A percentile compares a stretch with the other conserved stretches of the same genome.
phyloP scores from a whole-genome alignment of 2,329 filamentous ascomycete genomes.

The Penicillium frequentans region DNA sequence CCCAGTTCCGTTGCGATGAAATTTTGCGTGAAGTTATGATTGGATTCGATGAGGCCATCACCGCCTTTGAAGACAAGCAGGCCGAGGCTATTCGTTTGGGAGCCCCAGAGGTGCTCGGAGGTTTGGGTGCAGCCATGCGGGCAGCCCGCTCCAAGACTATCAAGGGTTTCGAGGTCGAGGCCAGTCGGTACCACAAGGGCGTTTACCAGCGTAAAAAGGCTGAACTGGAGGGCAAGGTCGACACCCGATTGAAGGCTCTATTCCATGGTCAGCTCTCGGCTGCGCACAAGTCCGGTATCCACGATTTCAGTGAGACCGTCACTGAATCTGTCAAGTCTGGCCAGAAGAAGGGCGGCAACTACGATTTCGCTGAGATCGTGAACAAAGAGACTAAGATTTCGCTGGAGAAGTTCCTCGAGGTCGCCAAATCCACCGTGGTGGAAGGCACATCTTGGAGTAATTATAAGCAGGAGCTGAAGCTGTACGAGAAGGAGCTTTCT shows the following conservation, averaged over 20 bases:
- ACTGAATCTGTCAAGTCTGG: slow-evolving; percentile 83
- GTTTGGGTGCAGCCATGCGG: slow-evolving; percentile 73
- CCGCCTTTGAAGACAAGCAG: slow-evolving; percentile 83
- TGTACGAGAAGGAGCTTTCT: slow-evolving; percentile 89
- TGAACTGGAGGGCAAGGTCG: slow-evolving; percentile 84
- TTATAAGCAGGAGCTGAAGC: slow-evolving; percentile 73
- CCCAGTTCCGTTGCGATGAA: slow-evolving; percentile 97
- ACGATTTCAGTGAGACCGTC: slow-evolving; percentile 83
- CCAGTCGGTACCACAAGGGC: slow-evolving; percentile 93
- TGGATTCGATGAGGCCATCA: slow-evolving; percentile 77
- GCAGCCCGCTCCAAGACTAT: slow-evolving; percentile 70
- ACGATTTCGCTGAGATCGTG: slow-evolving; percentile 96
- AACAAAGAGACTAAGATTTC: slow-evolving; percentile 75
- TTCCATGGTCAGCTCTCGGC: slow-evolving; percentile 86
- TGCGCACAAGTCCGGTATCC: slow-evolving; percentile 83
- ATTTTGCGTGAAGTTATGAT: slow-evolving; percentile 86
- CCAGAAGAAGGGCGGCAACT: slow-evolving; percentile 85
- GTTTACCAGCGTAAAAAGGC: slow-evolving; percentile 83
- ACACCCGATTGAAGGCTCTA: slow-evolving; percentile 80
- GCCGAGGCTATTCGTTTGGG: slow-evolving; percentile 72
- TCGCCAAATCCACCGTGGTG: slow-evolving; percentile 73
- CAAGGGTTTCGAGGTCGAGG: slow-evolving; percentile 84
- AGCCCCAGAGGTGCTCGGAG: slow-evolving; percentile 68
- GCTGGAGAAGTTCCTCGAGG: slow-evolving; percentile 70
- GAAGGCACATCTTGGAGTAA: slow-evolving; percentile 84